Evolutionary conservation across 176 grass and related monocot species (phyloP), one percentile per base, ranked within the genome.

Genomic region (Oryza glumipatula): DNA sequence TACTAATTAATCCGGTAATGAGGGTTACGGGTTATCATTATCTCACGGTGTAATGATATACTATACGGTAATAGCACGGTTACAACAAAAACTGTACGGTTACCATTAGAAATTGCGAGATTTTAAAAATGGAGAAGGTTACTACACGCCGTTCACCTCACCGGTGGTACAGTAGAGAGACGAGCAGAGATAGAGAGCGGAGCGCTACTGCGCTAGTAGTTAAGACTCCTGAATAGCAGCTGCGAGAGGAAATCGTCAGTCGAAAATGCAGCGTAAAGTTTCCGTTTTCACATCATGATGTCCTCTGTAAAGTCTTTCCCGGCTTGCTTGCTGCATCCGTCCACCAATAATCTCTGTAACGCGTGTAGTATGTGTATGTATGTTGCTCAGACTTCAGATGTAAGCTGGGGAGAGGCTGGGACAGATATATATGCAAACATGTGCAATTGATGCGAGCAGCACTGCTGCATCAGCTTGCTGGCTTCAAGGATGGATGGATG

Each of bases 251-350:
- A 44, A 64, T 16, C n/a, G 7, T 0, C 15, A 7, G 19, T 60
- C 22, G 5, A 60, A 68, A 49, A 36, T 39, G 9, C 78, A 19
- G 73, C 17, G 52, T 72, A 72, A 73, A 86, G 83, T 86, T 86
- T 85, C 82, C 82, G 30, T 14, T 48, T 76, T 15, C 14, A 72
- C 49, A 85, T 84, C 76, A 89, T 76, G 71, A 19, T 86, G 87
- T 81, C 75, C 38, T 70, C 87, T 69, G 46, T 22, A 15, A 74
- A 48, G 54, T 26, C 76, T 66, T 44, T 9, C 39, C 39, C 39
- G 39, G 39, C 15, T 70, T 6, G 73, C 30, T 30, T 51, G 44
- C 72, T 49, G n/a, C 71, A 22, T 54, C 15, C 65, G 15, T 71
- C 48, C 33, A 70, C 4, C 44, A 7, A 56, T 17, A 46, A 28